Evolutionary conservation across 2,329 filamentous ascomycete genomes (phyloP).

Genomic region (Mycosphaerella sp.): DNA sequence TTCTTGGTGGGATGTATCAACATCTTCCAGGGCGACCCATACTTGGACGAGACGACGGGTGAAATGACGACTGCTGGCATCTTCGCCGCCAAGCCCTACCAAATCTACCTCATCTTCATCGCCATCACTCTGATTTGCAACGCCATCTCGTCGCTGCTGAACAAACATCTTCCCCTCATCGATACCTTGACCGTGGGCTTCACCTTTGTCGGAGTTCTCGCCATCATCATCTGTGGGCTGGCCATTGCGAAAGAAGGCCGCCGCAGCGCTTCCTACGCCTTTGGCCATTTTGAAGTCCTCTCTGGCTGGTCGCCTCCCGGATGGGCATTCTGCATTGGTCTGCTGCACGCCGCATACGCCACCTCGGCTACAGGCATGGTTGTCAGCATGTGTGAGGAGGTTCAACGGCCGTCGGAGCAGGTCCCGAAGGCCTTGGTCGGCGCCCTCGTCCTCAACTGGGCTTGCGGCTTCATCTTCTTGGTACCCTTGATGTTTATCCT

Average conservation of each 20-base stretch:
- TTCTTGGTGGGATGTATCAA: slow-evolving; percentile 52
- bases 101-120: slow-evolving; percentile 46
- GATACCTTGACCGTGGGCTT: slow-evolving; percentile 69
- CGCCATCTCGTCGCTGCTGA: slow-evolving; percentile 46
- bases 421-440: slow-evolving; percentile 66
- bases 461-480: slow-evolving; percentile 61
- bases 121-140: slow-evolving; percentile 47
- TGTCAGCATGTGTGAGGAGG: slow-evolving; percentile 71
- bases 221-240: slow-evolving; percentile 56
- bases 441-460: slow-evolving; percentile 58
- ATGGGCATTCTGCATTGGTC: slow-evolving; percentile 67
- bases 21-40: slow-evolving; percentile 43
- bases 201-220: slow-evolving; percentile 65
- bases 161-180: slow-evolving; percentile 51
- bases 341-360: slow-evolving; percentile 65
- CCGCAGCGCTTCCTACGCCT: slow-evolving; percentile 56
- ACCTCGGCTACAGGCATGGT: slow-evolving; percentile 76
- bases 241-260: slow-evolving; percentile 64
- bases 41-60: background rate
- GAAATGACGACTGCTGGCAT: slow-evolving; percentile 39
- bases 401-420: slow-evolving; percentile 57
- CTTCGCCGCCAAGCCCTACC: slow-evolving; percentile 40
- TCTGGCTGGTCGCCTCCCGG: slow-evolving; percentile 62
- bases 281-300: slow-evolving; percentile 60
- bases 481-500: slow-evolving; percentile 64